Evolutionary conservation across 169 alveolate genomes (phyloP), one percentile per base, ranked within the genome.

Genomic region (Cryptosporidium xiaoi): DNA sequence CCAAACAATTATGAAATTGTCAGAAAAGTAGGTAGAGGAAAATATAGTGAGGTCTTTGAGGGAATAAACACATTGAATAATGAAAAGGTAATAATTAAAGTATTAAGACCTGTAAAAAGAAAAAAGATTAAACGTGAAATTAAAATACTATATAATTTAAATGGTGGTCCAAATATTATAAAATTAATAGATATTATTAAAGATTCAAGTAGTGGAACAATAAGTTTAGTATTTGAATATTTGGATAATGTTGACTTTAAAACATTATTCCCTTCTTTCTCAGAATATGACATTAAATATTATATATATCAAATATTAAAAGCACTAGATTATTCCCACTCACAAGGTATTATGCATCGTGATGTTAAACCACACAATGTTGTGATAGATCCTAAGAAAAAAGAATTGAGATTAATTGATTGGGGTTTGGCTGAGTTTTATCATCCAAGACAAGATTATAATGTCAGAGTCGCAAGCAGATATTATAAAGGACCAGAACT

Each of bases 381-480:
- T 40, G 97, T 98, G 96, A 96, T 98, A 48, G 99, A 97, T 92
- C 99, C 95, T 67, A 94, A 92, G 64, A 77, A 90, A 82, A 95
- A 95, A 90, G 92, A 93, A 69, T 93, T 98, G 67, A 92, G 99
- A 82, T 92, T 98, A 34, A 97, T 98, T 82, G 99, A 98, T 90
- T 98, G 99, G 99, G 99, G 99, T 0, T 94, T 98, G 33, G 99
- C 99, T 13, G 99, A 98, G 92, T 98, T 96, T 92, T 98, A 98
- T 82, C 99, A 96, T 83, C 99, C 99, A n/a, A 97, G 96, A n/a
- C 94, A 96, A 71, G 99, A 97, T 85, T 98, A 98, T 93, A 98
- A 98, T 90, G 99, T 98, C 8, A 92, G 99, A 68, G 99, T 97
- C 10, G 98, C 98, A 18, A 95, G 96, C 67, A 94, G 99, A 53